Conservation (phyloP, 441 rosid genomes). For the Populus hybrid region DNA sequence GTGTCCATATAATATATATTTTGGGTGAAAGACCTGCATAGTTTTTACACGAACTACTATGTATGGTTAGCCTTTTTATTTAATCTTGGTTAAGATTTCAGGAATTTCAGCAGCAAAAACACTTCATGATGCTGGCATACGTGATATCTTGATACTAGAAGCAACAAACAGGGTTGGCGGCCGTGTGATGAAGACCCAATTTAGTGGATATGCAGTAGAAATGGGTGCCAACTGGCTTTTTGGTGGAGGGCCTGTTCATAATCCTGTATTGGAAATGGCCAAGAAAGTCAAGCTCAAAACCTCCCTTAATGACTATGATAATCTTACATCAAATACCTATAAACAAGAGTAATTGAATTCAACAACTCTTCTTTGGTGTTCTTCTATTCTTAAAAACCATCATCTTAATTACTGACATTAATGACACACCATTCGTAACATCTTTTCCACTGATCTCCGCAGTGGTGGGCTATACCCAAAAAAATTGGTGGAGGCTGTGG, state of each 20-base stretch:
- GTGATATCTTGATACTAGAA: conserved; percentile 19
- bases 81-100: background rate
- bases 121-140: conserved; percentile 23
- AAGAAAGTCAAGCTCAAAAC: conserved; percentile 18
- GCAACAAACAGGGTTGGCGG: conserved; percentile 21
- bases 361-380: no score
- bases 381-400: no score
- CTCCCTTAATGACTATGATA: conserved; percentile 16
- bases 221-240: conserved; percentile 31
- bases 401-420: no score
- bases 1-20: no score
- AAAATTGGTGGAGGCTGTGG: background rate
- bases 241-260: conserved; percentile 25
- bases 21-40: background rate
- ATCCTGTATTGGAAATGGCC: conserved; percentile 23
- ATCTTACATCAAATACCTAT: conserved; percentile 25
- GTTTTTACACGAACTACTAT: background rate
- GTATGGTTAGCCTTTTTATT: no score
- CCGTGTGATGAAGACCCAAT: conserved; percentile 12
- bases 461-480: conserved; percentile 27
- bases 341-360: conserved; percentile 19
- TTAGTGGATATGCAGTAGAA: conserved; percentile 21
- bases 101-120: conserved; percentile 30
- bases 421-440: background rate
- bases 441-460: background rate